Evolutionary conservation across 2,329 filamentous ascomycete species (phyloP), one percentile per base, ranked within the genome.

Genomic region (Acephala macrosclerotiorum): DNA sequence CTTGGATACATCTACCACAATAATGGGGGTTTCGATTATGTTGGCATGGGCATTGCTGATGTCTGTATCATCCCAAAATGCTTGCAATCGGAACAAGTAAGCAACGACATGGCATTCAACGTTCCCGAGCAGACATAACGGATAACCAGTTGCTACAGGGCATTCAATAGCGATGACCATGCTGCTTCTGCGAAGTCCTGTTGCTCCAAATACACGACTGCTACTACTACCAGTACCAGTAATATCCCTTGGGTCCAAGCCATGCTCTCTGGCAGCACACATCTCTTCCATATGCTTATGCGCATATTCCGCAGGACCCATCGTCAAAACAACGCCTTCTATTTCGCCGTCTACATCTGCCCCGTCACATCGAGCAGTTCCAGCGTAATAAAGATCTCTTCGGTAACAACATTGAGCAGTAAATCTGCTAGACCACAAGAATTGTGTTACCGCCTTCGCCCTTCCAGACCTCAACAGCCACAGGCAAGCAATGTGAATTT

Each of bases 221-320:
- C 66, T 9, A 64, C 55, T 9, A 66, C 56, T 14, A 4, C 40
- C 7, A 68, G 55, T 11, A 63, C 63, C 9, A 65, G 62, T 36
- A 65, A 60, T 18, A 63, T 71, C 51, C 67, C 69, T 8, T 58
- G 63, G 56, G 62, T 63, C 59, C 1, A 47, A 53, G 6, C 26
- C 53, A 18, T 69, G 67, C 29, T 63, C 64, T 53, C 20, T 36
- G 6, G 63, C 61, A 1, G 42, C 57, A 35, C 63, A 68, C 4
- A 68, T 71, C 14, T 69, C 65, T 16, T 69, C 69, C 4, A 51
- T 71, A 7, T 71, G 67, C 51, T 63, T 49, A 14, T 71, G 69
- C 33, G 69, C 69, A 5, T 69, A 70, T 59, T 61, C 67, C 9
- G 29, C 61, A 2, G 38, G 58, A 22, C 40, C 35, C 3, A 22